Conservation (phyloP, 768 basidiomycete genomes). For the Boletellus sp. region DNA sequence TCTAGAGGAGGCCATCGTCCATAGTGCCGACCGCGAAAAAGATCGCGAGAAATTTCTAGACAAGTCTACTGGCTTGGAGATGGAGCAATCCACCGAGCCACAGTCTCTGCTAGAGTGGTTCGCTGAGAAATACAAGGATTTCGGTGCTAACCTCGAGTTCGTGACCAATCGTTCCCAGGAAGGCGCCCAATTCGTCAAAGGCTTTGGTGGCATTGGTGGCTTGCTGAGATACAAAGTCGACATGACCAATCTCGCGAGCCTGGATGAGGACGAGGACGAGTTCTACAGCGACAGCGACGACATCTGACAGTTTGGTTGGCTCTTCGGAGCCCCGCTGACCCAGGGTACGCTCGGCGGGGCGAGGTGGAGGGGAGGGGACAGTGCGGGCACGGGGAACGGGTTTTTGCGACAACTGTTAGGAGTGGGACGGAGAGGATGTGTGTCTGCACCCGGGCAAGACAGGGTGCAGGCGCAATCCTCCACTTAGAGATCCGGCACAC, state of each 20-base stretch:
- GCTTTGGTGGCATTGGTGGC: slow-evolving; percentile 97
- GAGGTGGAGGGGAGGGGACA: slow-evolving; percentile 29
- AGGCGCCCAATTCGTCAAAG: slow-evolving; percentile 96
- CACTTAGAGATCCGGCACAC: slow-evolving; percentile 14
- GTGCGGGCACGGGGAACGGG: slow-evolving; percentile 1
- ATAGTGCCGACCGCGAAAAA: slow-evolving; percentile 83
- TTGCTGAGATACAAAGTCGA: slow-evolving; percentile 97
- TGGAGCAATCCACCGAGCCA: slow-evolving; percentile 85
- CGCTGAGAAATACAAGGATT: slow-evolving; percentile 97
- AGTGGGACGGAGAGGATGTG: slow-evolving; percentile 1
- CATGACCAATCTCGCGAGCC: slow-evolving; percentile 70
- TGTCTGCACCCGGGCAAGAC: slow-evolving; percentile 8
- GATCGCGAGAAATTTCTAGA: slow-evolving; percentile 94
- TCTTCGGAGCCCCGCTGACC: slow-evolving; percentile 73
- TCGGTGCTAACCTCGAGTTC: slow-evolving; percentile 94
- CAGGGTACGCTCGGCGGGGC: slow-evolving; percentile 67
- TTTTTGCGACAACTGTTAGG: slow-evolving; percentile 1
- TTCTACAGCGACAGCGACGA: slow-evolving; percentile 74
- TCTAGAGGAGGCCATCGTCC: slow-evolving; percentile 78
- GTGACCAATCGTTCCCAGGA: slow-evolving; percentile 96
- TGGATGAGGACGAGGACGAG: slow-evolving; percentile 82
- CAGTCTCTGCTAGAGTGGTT: slow-evolving; percentile 95
- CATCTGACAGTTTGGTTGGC: slow-evolving; percentile 85
- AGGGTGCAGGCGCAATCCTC: slow-evolving; percentile 5
- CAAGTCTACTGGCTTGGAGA: slow-evolving; percentile 92